Evolutionary conservation across 192 early-diverging fungal species (phyloP).

Genomic region (Coemansia javaensis): DNA sequence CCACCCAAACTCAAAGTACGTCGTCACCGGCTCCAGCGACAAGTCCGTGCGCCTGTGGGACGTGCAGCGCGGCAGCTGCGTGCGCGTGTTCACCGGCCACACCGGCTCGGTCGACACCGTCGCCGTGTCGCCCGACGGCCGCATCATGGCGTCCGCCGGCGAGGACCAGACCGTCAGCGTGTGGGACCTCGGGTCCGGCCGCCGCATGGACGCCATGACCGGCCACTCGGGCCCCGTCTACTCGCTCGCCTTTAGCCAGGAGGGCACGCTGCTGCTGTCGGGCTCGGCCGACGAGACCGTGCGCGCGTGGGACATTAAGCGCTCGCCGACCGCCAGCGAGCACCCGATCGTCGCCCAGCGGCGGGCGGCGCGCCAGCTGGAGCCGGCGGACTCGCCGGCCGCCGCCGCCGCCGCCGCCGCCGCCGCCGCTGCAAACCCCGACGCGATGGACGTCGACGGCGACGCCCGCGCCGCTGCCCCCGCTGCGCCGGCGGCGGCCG

Average conservation of each 20-base stretch:
- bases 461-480: neutral
- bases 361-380: constrained; percentile 4
- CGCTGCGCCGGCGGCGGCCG: neutral
- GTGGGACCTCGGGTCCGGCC: constrained; percentile 90
- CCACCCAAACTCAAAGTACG: constrained; percentile 94
- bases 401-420: no score
- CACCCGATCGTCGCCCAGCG: constrained; percentile 35
- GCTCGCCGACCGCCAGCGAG: constrained; percentile 43
- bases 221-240: constrained; percentile 85
- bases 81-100: constrained; percentile 88
- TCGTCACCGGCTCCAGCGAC: constrained; percentile 90
- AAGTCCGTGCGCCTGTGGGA: constrained; percentile 88
- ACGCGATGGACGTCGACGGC: constrained; percentile 30
- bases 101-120: constrained; percentile 74
- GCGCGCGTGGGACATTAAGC: constrained; percentile 82
- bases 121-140: constrained; percentile 90
- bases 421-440: no score
- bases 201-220: constrained; percentile 72
- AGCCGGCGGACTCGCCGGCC: neutral
- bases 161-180: constrained; percentile 63
- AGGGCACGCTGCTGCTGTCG: constrained; percentile 75
- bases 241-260: constrained; percentile 78
- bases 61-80: constrained; percentile 81
- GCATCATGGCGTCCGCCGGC: constrained; percentile 83
- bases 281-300: constrained; percentile 87